Percentiles rank a stretch among this genome's conserved stretches.
Evolutionary conservation across 2,329 filamentous ascomycete species (phyloP).

Genomic region (Aspergillus spinulosporus): DNA sequence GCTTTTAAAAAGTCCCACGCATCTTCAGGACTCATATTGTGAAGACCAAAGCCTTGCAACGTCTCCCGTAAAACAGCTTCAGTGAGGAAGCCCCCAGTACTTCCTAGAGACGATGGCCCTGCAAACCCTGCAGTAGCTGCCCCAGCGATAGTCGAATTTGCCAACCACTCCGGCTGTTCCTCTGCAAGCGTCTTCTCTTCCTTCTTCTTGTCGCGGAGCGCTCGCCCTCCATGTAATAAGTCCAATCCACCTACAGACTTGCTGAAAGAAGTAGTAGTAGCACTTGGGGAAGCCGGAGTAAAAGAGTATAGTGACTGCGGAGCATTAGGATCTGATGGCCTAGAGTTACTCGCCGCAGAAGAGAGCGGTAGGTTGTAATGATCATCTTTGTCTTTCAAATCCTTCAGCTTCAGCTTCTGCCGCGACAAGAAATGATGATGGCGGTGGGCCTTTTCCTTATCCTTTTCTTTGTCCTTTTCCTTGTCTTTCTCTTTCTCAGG

Average conservation of each 20-base stretch:
- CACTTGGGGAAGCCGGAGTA: conserved; percentile 62
- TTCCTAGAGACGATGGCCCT: conserved; percentile 40
- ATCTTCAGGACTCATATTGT: conserved; percentile 68
- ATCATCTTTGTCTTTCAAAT: conserved; percentile 57
- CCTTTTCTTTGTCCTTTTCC: conserved; percentile 32
- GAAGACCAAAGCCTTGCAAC: conserved; percentile 59
- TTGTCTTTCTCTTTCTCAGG: conserved; percentile 45
- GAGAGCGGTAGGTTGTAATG: conserved; percentile 59
- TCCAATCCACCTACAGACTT: conserved; percentile 82
- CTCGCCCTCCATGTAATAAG: conserved; percentile 73
- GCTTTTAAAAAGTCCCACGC: conserved; percentile 68
- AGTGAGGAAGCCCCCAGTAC: conserved; percentile 30
- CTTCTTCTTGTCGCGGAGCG: conserved; percentile 76
- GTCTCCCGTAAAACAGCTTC: conserved; percentile 44
- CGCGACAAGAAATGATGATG: conserved; percentile 67
- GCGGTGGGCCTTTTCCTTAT: conserved; percentile 41
- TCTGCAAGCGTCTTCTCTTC: conserved; percentile 60
- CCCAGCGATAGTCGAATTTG: conserved; percentile 26
- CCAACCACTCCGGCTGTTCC: conserved; percentile 39
- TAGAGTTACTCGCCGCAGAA: conserved; percentile 65
- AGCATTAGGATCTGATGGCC: conserved; percentile 62
- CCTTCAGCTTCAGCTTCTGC: conserved; percentile 64
- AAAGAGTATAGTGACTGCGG: conserved; percentile 67
- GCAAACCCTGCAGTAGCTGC: conserved; percentile 32
- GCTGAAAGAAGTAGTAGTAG: conserved; percentile 63